Evolutionary conservation across 257 asterid species (phyloP).

Genomic region (Knoxia roxburghii): DNA sequence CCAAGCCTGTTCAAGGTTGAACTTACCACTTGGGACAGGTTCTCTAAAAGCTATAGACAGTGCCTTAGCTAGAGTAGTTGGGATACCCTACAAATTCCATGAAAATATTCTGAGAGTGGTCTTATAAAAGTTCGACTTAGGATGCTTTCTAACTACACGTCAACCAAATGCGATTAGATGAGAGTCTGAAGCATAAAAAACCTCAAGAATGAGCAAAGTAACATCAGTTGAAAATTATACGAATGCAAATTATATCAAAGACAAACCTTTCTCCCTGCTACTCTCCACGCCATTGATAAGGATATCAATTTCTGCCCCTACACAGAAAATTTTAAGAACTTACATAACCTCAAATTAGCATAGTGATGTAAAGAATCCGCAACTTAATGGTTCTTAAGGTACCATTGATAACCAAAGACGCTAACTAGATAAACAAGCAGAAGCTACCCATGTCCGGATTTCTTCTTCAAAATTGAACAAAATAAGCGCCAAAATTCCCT

Average conservation of each 20-base stretch:
- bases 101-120: background rate
- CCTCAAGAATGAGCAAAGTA: background rate
- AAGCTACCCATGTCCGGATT: background rate
- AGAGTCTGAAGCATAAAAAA: background rate
- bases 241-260: background rate
- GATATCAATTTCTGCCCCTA: conserved; percentile 21
- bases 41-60: conserved; percentile 28
- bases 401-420: background rate
- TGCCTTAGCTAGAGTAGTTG: conserved; percentile 39
- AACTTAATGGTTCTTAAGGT: background rate
- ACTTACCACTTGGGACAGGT: conserved; percentile 35
- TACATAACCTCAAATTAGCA: background rate
- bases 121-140: background rate
- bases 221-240: background rate
- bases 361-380: background rate
- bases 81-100: conserved; percentile 45
- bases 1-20: conserved; percentile 32
- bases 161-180: background rate
- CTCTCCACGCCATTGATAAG: conserved; percentile 75
- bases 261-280: conserved; percentile 54
- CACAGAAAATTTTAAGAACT: conserved; percentile 2
- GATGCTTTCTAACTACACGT: background rate
- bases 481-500: background rate
- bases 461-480: background rate
- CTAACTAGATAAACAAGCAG: background rate